Evolutionary conservation across 148 eudicot genomes (phyloP), one percentile per base, ranked within the genome.

Genomic region (Cornus florida): DNA sequence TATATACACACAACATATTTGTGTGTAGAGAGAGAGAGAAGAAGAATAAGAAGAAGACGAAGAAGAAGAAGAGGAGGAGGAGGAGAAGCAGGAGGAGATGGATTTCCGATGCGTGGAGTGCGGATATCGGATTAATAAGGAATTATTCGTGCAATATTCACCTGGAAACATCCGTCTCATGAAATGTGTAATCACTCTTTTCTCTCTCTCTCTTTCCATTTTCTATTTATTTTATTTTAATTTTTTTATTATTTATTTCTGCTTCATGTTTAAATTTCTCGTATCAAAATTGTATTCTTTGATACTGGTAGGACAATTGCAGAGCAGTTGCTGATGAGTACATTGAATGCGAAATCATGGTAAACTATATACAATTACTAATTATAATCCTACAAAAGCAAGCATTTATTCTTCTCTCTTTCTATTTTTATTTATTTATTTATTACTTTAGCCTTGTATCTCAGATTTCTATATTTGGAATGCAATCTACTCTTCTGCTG

Each of bases 311-410:
- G 91, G 89, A 83, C 64, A 88, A 84, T 50, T 95, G 98, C 87
- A 90, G 86, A 82, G 82, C 86, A 8, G 86, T 89, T 77, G 97
- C 94, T 16, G 97, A 95, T 67, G 94, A 88, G 83, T 95, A 93
- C 89, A 93, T 93, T 35, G 98, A 95, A 73, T 95, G 98, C 72
- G 97, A 93, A 76, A 74, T 86, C 28, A 91, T 91, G 98, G 87
- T 88, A 83, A 80, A 53, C 14, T 2, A 53, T 6, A n/a, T 3
- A 62, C 1, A 62, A 62, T 14, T 0, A 16, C 14, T 50, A 9
- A 0, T 53, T 12, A 16, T 16, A 48, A 53, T 16, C 7, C 19
- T 43, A 43, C 48, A 43, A 6, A 43, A 53, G 53, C 0, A 48
- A 7, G 53, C 5, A 48, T 48, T 48, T 11, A 4, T 48, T 7